Evolutionary conservation across 805 yeast species (phyloP), one percentile per base, ranked within the genome.

Genomic region (Wickerhamiella alocasiicola): DNA sequence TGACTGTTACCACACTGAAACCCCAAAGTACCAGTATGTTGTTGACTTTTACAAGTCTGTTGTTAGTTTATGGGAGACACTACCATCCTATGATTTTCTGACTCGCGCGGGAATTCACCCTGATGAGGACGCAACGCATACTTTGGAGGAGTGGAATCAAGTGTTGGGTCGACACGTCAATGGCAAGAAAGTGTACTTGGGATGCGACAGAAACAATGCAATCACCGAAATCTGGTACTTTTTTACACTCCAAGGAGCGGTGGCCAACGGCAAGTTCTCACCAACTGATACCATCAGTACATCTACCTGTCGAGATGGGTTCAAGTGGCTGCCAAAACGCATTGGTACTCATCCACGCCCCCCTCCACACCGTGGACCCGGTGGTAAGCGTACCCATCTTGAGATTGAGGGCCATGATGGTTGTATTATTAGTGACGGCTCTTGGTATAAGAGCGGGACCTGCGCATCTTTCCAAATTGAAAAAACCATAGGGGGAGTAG

Each of bases 371-470:
- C 19, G 38, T 30, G 19, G 13, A 11, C 40, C 32, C 19, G 39
- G 31, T 9, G 21, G 21, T 6, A 17, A 9, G 17, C n/a, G n/a
- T n/a, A n/a, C n/a, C n/a, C 24, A 58, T 50, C 53, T 81, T 34
- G 67, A 63, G 40, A 60, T 74, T 11, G 55, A 67, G 15, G 71
- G 62, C 31, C 70, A 76, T 44, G 47, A 59, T 4, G 95, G 94
- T 7, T 83, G 95, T 60, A 62, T 88, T 44, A 88, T 87, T 53
- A 73, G 81, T 45, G 81, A 74, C 53, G 98, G 98, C 3, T 71
- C 74, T 49, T 87, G 94, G 91, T 82, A 78, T 61, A 55, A 70
- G 4, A 56, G 62, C 30, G 95, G 95, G 1, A 74, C 91, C 0
- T 88, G 96, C 59, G 97, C 95, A 4, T 74, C 79, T 4, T 87